phyloP scores from a whole-genome alignment of 805 yeast species.

The Sungouiozyma intestinalis region DNA sequence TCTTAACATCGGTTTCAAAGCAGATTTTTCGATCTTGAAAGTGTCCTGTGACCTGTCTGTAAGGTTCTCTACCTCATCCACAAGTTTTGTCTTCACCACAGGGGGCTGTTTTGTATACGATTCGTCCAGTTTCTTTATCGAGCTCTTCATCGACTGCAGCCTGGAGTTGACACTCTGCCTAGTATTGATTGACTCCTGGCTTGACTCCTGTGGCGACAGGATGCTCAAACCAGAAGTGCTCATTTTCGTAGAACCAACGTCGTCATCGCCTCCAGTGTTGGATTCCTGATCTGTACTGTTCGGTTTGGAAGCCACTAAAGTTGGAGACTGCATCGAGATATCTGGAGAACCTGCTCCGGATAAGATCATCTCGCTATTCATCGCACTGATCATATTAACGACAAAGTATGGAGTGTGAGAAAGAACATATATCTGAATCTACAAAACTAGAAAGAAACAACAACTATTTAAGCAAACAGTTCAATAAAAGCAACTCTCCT shows the following conservation, averaged over 20 bases:
- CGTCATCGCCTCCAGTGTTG: neutral
- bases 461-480: no score
- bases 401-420: no score
- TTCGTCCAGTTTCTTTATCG: neutral
- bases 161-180: neutral
- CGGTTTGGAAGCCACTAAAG: no score
- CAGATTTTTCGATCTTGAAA: neutral
- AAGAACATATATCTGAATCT: no score
- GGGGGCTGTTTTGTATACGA: neutral
- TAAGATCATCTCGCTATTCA: neutral
- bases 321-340: neutral
- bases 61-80: neutral
- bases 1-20: slow-evolving; percentile 2
- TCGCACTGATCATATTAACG: neutral
- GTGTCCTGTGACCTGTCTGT: neutral
- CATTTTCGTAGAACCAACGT: neutral
- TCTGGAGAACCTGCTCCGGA: neutral
- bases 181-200: neutral
- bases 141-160: neutral
- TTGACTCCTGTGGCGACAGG: neutral
- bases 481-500: no score
- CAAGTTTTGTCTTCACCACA: neutral
- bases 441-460: no score
- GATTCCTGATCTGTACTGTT: no score
- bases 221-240: neutral